A percentile compares a stretch with the other conserved stretches of the same genome.
Evolutionary conservation across 805 yeast genomes (phyloP).

Genomic region (Yamadazyma paraphyllophila): DNA sequence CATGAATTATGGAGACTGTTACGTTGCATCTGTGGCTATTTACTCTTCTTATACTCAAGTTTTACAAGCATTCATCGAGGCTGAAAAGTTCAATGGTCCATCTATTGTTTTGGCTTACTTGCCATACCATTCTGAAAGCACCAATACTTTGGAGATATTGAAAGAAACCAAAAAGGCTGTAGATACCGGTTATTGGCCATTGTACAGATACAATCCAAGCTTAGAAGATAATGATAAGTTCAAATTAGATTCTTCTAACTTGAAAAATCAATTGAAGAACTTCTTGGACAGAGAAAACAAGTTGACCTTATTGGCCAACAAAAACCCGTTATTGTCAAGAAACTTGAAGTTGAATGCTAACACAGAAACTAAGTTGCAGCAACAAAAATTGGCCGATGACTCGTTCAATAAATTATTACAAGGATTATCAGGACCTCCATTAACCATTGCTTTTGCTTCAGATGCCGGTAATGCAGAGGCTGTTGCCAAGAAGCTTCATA

Average conservation of each 20-base stretch:
- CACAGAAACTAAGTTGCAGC: slow-evolving; percentile 54
- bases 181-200: slow-evolving; percentile 95
- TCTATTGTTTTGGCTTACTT: slow-evolving; percentile 87
- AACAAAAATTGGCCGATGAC: slow-evolving; percentile 65
- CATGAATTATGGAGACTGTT: slow-evolving; percentile 85
- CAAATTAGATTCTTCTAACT: slow-evolving; percentile 79
- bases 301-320: slow-evolving; percentile 68
- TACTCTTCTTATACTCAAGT: slow-evolving; percentile 93
- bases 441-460: slow-evolving; percentile 82
- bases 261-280: slow-evolving; percentile 70
- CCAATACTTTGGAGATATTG: slow-evolving; percentile 68
- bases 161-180: slow-evolving; percentile 88
- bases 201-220: slow-evolving; percentile 79
- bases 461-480: slow-evolving; percentile 89
- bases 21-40: slow-evolving; percentile 92
- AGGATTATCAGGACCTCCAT: slow-evolving; percentile 89
- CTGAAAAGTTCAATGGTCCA: slow-evolving; percentile 87
- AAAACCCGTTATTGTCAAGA: slow-evolving; percentile 74
- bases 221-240: slow-evolving; percentile 56
- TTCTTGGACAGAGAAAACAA: slow-evolving; percentile 90
- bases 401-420: slow-evolving; percentile 77
- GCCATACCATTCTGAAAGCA: slow-evolving; percentile 67
- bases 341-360: slow-evolving; percentile 64
- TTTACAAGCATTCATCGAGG: slow-evolving; percentile 83
- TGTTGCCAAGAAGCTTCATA: slow-evolving; percentile 73